Conservation (phyloP, 106 monocot genomes). For the Phalaenopsis equestris region DNA sequence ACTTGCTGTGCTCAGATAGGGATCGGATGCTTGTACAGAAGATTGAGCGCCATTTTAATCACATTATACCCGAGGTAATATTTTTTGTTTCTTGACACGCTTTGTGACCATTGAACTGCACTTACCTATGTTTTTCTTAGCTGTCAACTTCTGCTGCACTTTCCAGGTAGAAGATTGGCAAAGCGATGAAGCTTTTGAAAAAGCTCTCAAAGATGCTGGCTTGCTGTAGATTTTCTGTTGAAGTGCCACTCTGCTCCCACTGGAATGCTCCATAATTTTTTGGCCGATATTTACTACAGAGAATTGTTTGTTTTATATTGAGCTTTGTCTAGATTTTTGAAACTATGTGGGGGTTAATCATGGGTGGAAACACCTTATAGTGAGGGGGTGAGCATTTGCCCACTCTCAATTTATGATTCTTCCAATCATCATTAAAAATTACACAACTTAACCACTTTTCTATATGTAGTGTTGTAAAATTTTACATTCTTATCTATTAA, state of each 20-base stretch:
- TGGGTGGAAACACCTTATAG: too few species aligned
- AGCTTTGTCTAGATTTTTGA: too few species aligned
- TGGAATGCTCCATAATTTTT: neutral
- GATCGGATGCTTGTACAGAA: constrained; percentile 61
- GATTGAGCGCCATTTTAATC: constrained; percentile 71
- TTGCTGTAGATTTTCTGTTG: constrained; percentile 17
- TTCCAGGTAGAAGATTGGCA: constrained; percentile 31
- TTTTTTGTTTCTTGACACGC: neutral
- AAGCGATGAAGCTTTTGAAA: constrained; percentile 45
- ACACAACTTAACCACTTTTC: too few species aligned
- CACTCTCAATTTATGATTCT: too few species aligned
- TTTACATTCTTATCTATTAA: too few species aligned
- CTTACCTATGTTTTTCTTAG: neutral
- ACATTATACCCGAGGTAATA: constrained; percentile 53
- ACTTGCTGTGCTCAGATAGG: constrained; percentile 45
- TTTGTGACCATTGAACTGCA: neutral
- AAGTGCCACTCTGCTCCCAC: neutral
- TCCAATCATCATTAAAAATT: too few species aligned
- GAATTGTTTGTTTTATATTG: too few species aligned
- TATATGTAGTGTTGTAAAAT: too few species aligned
- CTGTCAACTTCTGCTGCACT: neutral
- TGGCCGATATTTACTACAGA: too few species aligned
- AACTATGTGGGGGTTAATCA: too few species aligned
- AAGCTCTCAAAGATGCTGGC: constrained; percentile 52
- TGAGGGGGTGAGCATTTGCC: too few species aligned